phyloP scores from a whole-genome alignment of 164 flowering plant species.

The grape (Vitis vinifera) region DNA sequence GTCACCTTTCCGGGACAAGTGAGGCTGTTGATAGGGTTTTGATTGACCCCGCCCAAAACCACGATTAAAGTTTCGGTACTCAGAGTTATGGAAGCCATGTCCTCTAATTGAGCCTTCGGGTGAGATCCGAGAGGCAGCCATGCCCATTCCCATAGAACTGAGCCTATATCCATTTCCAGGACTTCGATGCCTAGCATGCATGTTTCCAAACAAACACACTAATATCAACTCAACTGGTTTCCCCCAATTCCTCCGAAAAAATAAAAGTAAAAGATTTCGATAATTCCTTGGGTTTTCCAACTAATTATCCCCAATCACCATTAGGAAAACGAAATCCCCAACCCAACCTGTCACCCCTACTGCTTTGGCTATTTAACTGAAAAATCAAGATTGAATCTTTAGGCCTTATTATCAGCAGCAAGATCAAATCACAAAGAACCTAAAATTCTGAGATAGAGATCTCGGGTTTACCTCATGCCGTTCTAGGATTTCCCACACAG shows the following conservation, averaged over 20 bases:
- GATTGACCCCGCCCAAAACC: constrained; percentile 47
- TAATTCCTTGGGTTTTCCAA: no score
- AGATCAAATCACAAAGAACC: no score
- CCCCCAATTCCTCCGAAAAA: not conserved
- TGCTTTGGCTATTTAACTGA: no score
- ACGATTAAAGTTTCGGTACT: constrained; percentile 45
- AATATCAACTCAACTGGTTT: no score
- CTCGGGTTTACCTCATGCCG: no score
- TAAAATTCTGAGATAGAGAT: no score
- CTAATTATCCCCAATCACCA: not conserved
- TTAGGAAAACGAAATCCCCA: not conserved
- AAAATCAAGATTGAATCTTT: no score
- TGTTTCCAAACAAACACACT: constrained; percentile 11
- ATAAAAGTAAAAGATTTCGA: not conserved
- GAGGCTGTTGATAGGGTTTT: constrained; percentile 30
- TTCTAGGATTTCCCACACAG: no score
- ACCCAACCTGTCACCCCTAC: no score
- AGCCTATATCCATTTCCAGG: constrained; percentile 71
- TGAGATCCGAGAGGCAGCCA: constrained; percentile 42
- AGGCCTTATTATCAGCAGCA: no score
- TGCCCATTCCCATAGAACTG: constrained; percentile 46
- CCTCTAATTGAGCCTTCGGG: constrained; percentile 53
- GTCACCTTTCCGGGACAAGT: constrained; percentile 45
- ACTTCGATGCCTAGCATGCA: constrained; percentile 66
- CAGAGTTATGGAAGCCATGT: constrained; percentile 51